Evolutionary conservation across 2,329 filamentous ascomycete species (phyloP), one percentile per base, ranked within the genome.

Genomic region (Fusarium sp.): DNA sequence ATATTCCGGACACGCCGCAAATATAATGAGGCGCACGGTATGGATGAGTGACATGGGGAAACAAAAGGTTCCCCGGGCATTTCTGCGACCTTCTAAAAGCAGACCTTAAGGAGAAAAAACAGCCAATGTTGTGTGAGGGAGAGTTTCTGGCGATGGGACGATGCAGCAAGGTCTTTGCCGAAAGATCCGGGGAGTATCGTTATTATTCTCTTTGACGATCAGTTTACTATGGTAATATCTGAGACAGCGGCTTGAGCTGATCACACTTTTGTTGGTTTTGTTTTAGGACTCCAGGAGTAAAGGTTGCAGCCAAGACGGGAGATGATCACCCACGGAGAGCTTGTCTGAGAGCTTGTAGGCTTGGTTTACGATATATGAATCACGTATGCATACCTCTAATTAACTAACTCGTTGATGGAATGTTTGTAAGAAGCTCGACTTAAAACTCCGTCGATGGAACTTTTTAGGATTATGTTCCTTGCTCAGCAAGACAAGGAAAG

Each of bases 21-120:
- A 42, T 15, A 17, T 37, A 37, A 30, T 30, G 23, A 23, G 23
- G 23, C 23, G 23, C 23, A 23, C 23, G 23, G 23, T 23, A 23
- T 23, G 30, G 30, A 8, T 30, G 30, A 15, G 30, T 53, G 49
- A 52, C 35, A 53, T 56, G 45, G 49, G 48, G 49, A 63, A 50
- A 32, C 37, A 68, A 64, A 50, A 63, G 38, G 68, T 56, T 55
- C 52, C 58, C 35, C 46, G 38, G 44, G 33, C 57, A 52, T 42
- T 61, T 59, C 46, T 73, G 42, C 59, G 70, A 76, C 74, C 74
- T 76, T 76, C 73, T 76, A 41, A 75, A 76, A 74, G 62, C 35
- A 70, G 73, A 37, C 37, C 26, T n/a, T 7, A 14, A 40, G 30
- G 27, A 42, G 45, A 23, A 18, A 57, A 37, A 38, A 37, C 20